These are phyloP conservation scores for Arthrobotrys iridis DNA, from an alignment of 2,329 filamentous ascomycete species.

Conservation along the genomic window DNA sequence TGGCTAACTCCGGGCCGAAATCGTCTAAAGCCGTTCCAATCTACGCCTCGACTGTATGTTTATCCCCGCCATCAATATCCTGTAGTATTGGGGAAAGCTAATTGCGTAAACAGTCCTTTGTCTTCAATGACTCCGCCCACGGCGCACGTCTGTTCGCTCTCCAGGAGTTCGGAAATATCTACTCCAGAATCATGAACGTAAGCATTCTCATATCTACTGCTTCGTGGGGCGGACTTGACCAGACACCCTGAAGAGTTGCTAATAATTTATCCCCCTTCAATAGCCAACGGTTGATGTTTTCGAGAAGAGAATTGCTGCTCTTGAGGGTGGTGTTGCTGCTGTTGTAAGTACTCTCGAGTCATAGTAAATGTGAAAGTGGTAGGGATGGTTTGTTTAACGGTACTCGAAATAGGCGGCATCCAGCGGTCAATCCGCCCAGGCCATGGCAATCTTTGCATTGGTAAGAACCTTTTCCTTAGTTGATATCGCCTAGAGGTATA, in stretches of 20 bases:
- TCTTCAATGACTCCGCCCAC: slow-evolving; percentile 95
- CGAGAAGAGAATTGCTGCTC: slow-evolving; percentile 93
- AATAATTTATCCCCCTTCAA: not conserved
- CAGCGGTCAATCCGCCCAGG: slow-evolving; percentile 90
- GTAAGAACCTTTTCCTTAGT: slow-evolving; percentile 6
- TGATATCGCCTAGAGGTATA: not conserved
- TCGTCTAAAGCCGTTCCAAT: slow-evolving; percentile 84
- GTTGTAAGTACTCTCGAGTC: slow-evolving; percentile 62
- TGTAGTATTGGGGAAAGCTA: slow-evolving; percentile 18
- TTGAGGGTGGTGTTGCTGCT: slow-evolving; percentile 89
- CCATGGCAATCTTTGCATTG: slow-evolving; percentile 85
- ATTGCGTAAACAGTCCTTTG: slow-evolving; percentile 71
- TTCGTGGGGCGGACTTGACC: too few species aligned
- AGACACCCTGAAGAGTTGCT: too few species aligned
- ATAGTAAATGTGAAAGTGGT: not conserved
- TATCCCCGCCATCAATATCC: not conserved
- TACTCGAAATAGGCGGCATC: slow-evolving; percentile 69
- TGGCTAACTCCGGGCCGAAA: not conserved
- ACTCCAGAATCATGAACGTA: slow-evolving; percentile 95
- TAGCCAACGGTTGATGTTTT: slow-evolving; percentile 94
- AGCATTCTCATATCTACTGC: slow-evolving; percentile 58
- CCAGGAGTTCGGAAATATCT: slow-evolving; percentile 97
- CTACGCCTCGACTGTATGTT: slow-evolving; percentile 81
- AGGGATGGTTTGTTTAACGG: not conserved
- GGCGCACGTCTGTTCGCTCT: slow-evolving; percentile 94